phyloP scores from a whole-genome alignment of 441 rosid species.

The Erysimum pusillum region DNA sequence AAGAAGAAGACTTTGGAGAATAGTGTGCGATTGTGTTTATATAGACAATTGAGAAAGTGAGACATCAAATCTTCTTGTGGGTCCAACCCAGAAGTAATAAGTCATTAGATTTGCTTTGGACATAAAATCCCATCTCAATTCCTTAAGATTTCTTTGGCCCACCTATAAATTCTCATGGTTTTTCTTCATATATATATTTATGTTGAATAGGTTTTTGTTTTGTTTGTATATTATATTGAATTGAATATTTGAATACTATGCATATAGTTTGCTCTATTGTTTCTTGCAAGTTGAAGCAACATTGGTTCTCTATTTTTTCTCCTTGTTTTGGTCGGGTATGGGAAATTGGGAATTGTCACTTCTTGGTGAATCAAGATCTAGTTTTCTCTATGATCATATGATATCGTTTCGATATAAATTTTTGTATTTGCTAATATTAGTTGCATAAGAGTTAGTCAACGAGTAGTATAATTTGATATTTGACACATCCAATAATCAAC shows the following conservation, averaged over 20 bases:
- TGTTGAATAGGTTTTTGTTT: conserved; percentile 26
- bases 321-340: conserved; percentile 34
- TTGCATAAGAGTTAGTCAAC: conserved; percentile 12
- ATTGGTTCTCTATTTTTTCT: conserved; percentile 31
- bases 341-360: conserved; percentile 31
- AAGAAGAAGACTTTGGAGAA: conserved; percentile 41
- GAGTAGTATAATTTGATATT: conserved; percentile 7
- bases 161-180: conserved; percentile 21
- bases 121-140: conserved; percentile 51
- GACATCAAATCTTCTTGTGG: conserved; percentile 64
- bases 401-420: conserved; percentile 10
- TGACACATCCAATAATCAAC: not conserved
- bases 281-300: conserved; percentile 50
- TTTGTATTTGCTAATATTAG: conserved; percentile 29
- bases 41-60: conserved; percentile 52
- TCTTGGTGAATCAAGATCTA: conserved; percentile 31
- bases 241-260: conserved; percentile 11
- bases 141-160: conserved; percentile 45
- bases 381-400: conserved; percentile 30
- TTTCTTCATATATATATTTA: too few relatives aligned
- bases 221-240: conserved; percentile 15
- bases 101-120: conserved; percentile 64
- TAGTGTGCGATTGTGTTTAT: conserved; percentile 48
- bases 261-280: conserved; percentile 24
- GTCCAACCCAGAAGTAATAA: conserved; percentile 54